Conservation (phyloP, 1,139 yeast genomes). For the Candida freyschussii region DNA sequence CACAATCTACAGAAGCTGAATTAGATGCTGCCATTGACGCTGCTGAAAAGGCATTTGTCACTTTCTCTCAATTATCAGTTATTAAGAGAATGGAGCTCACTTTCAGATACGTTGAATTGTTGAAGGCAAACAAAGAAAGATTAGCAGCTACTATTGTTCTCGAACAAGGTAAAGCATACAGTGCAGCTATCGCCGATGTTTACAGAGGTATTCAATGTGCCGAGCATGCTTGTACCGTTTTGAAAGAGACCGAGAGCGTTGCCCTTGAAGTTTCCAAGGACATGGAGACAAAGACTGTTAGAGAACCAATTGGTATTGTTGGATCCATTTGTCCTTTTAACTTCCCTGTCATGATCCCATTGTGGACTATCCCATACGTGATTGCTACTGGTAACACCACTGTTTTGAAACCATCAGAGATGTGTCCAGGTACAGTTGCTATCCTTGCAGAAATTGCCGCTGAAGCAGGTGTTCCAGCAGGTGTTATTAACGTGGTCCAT, state of each 20-base stretch:
- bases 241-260: conserved; percentile 62
- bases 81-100: conserved; percentile 73
- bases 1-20: conserved; percentile 67
- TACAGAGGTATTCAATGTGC: conserved; percentile 80
- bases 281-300: conserved; percentile 76
- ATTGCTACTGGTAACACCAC: conserved; percentile 78
- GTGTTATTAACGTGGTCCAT: conserved; percentile 70
- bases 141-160: conserved; percentile 67
- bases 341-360: conserved; percentile 84
- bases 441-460: conserved; percentile 69
- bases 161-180: conserved; percentile 79
- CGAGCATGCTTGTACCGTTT: conserved; percentile 54
- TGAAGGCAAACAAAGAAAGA: conserved; percentile 65
- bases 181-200: conserved; percentile 77
- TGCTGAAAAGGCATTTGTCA: conserved; percentile 56
- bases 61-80: conserved; percentile 55
- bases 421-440: conserved; percentile 78
- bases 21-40: conserved; percentile 62
- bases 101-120: conserved; percentile 64
- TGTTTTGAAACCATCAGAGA: conserved; percentile 72
- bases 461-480: conserved; percentile 77
- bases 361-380: conserved; percentile 75
- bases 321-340: conserved; percentile 70
- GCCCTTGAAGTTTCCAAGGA: conserved; percentile 66
- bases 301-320: conserved; percentile 60